Base-by-base conservation (phyloP, 768 basidiomycete species). In the Suillus lakei region DNA sequence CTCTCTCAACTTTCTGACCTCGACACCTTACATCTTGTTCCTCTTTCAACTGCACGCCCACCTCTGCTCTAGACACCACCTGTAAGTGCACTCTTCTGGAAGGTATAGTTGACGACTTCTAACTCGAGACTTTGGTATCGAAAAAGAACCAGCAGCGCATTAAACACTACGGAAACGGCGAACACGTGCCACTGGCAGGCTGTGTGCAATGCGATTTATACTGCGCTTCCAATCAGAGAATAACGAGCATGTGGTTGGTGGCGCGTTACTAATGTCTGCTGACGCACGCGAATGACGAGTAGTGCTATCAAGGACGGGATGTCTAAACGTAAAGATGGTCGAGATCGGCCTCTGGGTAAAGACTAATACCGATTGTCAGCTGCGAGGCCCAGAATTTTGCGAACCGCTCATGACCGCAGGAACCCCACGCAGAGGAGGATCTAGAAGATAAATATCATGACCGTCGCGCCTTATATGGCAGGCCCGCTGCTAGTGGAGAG, bases 121-220 rank as follows among this genome's bases (percentile, higher is more conserved):
- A 81, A 71, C 64, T 81, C 78, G 18, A n/a, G n/a, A n/a, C n/a
- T n/a, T n/a, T n/a, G n/a, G n/a, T n/a, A n/a, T 44, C 9, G n/a
- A 4, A 46, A 23, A 46, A 9, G 44, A 26, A 18, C 50, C 16
- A 9, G 16, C 50, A 9, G 8, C 15, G 23, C 46, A 48, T 48
- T 48, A 12, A 23, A 26, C 15, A 15, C 6, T 1, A 16, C 26
- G 3, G 26, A 9, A 50, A 6, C 3, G 7, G 15, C 12, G 74
- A 81, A 84, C 5, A 82, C 80, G 32, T 77, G 72, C 77, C 81
- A n/a, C n/a, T n/a, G n/a, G n/a, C n/a, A 82, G 51, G 68, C 66
- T 59, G 83, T 80, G 70, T 74, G 76, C 9, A 79, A 80, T 9
- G 82, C 81, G 72, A 82, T 82, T 67, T 82, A 74, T 3, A 82